Evolutionary conservation across 108 stramenopile genomes (phyloP).

Genomic region (Parietichytrium sp.): DNA sequence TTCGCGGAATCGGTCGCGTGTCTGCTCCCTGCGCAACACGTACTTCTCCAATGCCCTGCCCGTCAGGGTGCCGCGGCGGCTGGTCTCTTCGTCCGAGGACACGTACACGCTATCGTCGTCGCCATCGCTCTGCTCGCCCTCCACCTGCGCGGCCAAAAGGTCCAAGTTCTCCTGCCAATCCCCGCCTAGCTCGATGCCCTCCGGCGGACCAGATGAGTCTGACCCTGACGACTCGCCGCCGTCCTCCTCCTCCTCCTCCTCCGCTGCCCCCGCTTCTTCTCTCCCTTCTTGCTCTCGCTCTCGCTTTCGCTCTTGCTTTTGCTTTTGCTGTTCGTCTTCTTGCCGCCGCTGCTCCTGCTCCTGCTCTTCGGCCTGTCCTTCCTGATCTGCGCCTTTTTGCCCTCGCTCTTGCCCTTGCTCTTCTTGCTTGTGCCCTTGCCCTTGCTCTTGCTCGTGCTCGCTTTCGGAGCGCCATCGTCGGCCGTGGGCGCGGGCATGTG

Average conservation of each 20-base stretch:
- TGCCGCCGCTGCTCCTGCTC: not conserved
- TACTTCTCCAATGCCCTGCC: too few relatives aligned
- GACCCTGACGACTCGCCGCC: not conserved
- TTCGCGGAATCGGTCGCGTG: not conserved
- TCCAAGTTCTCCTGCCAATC: not conserved
- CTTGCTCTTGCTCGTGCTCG: too few relatives aligned
- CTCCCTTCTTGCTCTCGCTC: too few relatives aligned
- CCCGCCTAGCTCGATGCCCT: not conserved
- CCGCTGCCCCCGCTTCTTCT: not conserved
- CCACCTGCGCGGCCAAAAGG: not conserved
- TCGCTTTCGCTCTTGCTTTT: not conserved
- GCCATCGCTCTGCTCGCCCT: not conserved
- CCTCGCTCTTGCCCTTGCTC: too few relatives aligned
- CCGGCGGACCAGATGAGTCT: not conserved
- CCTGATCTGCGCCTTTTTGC: not conserved
- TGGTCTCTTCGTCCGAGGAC: not conserved
- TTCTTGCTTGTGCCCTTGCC: too few relatives aligned
- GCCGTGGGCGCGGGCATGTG: too few relatives aligned
- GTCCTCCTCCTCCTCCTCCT: not conserved
- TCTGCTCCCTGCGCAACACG: too few relatives aligned
- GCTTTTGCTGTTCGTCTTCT: not conserved
- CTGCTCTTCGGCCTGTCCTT: not conserved
- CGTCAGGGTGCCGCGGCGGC: too few relatives aligned
- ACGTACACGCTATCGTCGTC: not conserved
- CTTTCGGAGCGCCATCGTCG: too few relatives aligned